Conservation (phyloP, 2,329 filamentous ascomycete species). For the Fusarium camptoceras region DNA sequence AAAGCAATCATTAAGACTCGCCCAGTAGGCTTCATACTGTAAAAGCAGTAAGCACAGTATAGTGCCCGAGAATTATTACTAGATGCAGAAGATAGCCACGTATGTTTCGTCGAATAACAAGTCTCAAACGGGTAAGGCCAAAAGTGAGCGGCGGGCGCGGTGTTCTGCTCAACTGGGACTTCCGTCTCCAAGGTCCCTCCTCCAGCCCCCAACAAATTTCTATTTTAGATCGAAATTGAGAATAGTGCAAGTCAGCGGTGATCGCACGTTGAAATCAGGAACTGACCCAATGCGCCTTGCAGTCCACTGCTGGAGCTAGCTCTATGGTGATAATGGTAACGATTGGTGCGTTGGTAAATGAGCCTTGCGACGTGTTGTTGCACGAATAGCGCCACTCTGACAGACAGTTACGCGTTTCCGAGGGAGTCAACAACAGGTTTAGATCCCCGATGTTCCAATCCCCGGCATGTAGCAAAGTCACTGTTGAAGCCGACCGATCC, state of each 20-base stretch:
- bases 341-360: not conserved
- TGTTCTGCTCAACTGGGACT: not conserved
- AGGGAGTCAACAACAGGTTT: not conserved
- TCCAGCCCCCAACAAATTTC: not conserved
- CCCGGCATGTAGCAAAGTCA: not conserved
- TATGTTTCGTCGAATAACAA: not conserved
- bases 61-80: not conserved
- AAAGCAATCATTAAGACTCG: not conserved
- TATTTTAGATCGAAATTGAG: not conserved
- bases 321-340: fast-evolving
- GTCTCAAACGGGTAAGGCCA: not conserved
- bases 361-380: not conserved
- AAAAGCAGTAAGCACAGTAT: not conserved
- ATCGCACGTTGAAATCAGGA: not conserved
- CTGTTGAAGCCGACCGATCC: fast-evolving
- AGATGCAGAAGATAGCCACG: not conserved
- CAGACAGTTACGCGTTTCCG: not conserved
- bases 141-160: not conserved
- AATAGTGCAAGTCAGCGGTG: not conserved
- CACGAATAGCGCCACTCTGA: not conserved
- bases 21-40: not conserved
- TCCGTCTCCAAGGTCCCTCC: not conserved
- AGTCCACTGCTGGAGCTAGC: not conserved
- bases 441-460: fast-evolving
- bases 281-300: not conserved